Evolutionary conservation across 2,329 filamentous ascomycete genomes (phyloP), one percentile per base, ranked within the genome.

Genomic region (Fusarium luffae): DNA sequence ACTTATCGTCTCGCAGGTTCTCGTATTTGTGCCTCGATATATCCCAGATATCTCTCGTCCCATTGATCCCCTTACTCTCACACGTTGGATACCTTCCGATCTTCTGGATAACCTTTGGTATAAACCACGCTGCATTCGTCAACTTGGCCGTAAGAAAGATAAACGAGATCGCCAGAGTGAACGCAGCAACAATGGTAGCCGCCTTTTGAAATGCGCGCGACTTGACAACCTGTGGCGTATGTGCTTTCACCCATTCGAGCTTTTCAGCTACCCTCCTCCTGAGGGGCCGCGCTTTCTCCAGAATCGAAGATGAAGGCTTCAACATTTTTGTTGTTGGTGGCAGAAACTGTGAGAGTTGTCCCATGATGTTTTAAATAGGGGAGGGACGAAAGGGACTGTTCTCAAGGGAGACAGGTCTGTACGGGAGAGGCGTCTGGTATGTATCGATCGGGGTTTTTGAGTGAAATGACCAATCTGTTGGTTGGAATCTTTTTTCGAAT

Each of bases 1-100:
- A 79, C 60, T 77, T 78, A 41, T 79, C 75, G 10, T 78, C 72
- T 10, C 57, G 41, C 18, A 77, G 49, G 11, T 72, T 51, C 4
- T 60, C 61, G 44, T 73, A 78, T 50, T 76, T 79, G 18, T 66
- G 40, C 18, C 71, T 54, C 5, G 74, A 68, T 27, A 34, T 47
- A 5, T 70, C 59, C 75, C 75, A 76, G 27, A 68, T 62, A 5
- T 71, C 63, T 18, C 40, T 41, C 8, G 62, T 60, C 5, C 67
- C 63, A 10, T 67, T 70, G 5, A 63, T 30, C 12, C 70, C 70
- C 42, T 55, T 57, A 23, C 63, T 68, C 37, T 58, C 30, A 43
- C 73, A 75, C 4, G 61, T 60, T 2, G 70, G 63, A 37, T 66
- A 70, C 50, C 65, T 63, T 50, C 68, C 55, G n/a, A 70, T 59